Conservation (phyloP, 2,329 filamentous ascomycete species). For the Alternaria dauci region DNA sequence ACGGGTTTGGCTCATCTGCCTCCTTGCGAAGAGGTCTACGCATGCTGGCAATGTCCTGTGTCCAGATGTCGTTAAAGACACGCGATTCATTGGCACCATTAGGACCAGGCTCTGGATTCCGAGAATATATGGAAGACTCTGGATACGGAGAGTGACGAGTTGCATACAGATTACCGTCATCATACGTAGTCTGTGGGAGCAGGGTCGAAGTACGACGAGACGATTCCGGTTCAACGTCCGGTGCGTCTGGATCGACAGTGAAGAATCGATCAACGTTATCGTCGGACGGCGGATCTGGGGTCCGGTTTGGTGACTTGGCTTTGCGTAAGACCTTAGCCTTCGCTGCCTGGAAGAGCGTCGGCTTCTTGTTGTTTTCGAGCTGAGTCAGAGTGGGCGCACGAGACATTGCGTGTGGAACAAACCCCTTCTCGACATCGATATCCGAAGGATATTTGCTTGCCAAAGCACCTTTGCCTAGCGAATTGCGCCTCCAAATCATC, state of each 20-base stretch:
- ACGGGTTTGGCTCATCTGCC: neutral
- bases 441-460: neutral
- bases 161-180: neutral
- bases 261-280: conserved; percentile 12
- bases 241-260: neutral
- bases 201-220: neutral
- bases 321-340: conserved; percentile 3
- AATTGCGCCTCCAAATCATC: conserved; percentile 14
- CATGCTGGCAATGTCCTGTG: neutral
- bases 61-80: conserved; percentile 8
- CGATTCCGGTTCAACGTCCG: too few species aligned
- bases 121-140: neutral
- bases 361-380: neutral
- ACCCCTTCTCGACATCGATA: conserved; percentile 10
- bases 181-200: neutral
- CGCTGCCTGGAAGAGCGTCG: conserved; percentile 7
- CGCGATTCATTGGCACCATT: neutral
- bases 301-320: neutral
- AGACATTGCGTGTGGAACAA: neutral
- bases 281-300: neutral
- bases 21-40: neutral
- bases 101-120: neutral
- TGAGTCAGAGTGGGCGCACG: neutral
- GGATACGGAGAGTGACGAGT: neutral
- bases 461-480: neutral